These are phyloP conservation scores for Cerrena zonata DNA, from an alignment of 1,284 basidiomycete genomes.

Conservation along the genomic window DNA sequence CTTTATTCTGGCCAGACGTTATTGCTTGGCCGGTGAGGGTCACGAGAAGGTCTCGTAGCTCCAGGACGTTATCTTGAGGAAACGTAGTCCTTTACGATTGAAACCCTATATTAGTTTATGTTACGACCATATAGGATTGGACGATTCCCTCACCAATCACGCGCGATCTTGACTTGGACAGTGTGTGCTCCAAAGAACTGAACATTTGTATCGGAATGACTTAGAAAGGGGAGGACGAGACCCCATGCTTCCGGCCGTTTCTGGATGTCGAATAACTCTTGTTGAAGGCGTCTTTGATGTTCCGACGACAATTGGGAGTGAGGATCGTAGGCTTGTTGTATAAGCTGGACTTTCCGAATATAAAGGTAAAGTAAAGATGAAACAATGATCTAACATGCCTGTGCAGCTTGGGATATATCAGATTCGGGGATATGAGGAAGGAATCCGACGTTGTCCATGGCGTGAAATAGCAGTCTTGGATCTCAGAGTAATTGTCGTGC, in stretches of 20 bases:
- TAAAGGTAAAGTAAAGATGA: background rate
- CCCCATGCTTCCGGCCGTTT: conserved; percentile 73
- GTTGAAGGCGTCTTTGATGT: conserved; percentile 58
- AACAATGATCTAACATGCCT: conserved; percentile 30
- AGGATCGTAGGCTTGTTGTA: conserved; percentile 58
- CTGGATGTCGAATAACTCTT: conserved; percentile 70
- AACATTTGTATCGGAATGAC: conserved; percentile 69
- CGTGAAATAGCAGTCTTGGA: background rate
- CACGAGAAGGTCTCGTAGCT: conserved; percentile 57
- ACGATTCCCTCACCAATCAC: conserved; percentile 87
- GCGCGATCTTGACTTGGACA: conserved; percentile 82
- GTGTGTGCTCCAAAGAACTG: conserved; percentile 91
- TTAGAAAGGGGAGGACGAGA: conserved; percentile 65
- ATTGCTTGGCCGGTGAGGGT: conserved; percentile 59
- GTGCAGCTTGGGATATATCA: conserved; percentile 44
- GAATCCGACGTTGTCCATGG: conserved; percentile 20
- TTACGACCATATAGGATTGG: background rate
- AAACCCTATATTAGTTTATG: background rate
- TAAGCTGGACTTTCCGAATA: conserved; percentile 35
- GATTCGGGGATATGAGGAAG: conserved; percentile 38
- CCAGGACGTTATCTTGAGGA: conserved; percentile 45
- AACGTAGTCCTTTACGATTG: conserved; percentile 49
- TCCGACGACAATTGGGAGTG: conserved; percentile 45
- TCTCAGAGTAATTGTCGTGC: too few species aligned
- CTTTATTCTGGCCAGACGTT: conserved; percentile 46